Evolutionary conservation across 2,329 filamentous ascomycete genomes (phyloP).

Genomic region (Cordyceps javanica): DNA sequence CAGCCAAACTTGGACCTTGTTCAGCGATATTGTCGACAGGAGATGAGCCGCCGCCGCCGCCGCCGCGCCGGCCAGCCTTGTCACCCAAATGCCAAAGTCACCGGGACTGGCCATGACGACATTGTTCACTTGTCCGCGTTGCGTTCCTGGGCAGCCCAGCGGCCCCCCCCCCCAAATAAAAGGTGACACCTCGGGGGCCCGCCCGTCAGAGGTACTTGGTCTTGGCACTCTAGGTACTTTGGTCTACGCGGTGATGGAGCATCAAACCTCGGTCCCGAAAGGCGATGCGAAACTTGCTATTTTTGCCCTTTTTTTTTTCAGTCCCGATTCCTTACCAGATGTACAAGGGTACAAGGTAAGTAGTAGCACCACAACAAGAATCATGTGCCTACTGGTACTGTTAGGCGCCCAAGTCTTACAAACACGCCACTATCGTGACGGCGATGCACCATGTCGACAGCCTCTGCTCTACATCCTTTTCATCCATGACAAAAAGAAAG

Average conservation of each 20-base stretch:
- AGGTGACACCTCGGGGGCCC: not conserved
- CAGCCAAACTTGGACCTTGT: not conserved
- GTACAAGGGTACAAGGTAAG: too few relatives aligned
- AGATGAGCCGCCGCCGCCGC: too few relatives aligned
- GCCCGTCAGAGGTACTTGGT: slow-evolving; percentile 7
- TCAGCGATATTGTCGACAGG: too few relatives aligned
- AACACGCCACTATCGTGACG: too few relatives aligned
- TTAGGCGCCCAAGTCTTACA: too few relatives aligned
- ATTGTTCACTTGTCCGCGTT: not conserved
- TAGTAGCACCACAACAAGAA: too few relatives aligned
- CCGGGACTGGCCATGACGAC: not conserved
- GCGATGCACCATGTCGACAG: too few relatives aligned
- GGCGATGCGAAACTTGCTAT: not conserved
- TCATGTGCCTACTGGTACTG: too few relatives aligned
- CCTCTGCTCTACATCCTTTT: too few relatives aligned
- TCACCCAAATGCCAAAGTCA: not conserved
- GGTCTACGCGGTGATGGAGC: not conserved
- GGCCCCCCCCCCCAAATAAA: not conserved
- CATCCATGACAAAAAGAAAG: too few relatives aligned
- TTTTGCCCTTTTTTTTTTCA: too few relatives aligned
- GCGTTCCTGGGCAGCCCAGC: not conserved
- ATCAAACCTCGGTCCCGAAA: slow-evolving; percentile 3
- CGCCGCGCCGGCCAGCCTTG: not conserved
- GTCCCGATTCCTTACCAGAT: too few relatives aligned
- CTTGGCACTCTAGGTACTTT: slow-evolving; percentile 10